phyloP scores from a whole-genome alignment of 176 grass and related monocot genomes.

The Avena eriantha region DNA sequence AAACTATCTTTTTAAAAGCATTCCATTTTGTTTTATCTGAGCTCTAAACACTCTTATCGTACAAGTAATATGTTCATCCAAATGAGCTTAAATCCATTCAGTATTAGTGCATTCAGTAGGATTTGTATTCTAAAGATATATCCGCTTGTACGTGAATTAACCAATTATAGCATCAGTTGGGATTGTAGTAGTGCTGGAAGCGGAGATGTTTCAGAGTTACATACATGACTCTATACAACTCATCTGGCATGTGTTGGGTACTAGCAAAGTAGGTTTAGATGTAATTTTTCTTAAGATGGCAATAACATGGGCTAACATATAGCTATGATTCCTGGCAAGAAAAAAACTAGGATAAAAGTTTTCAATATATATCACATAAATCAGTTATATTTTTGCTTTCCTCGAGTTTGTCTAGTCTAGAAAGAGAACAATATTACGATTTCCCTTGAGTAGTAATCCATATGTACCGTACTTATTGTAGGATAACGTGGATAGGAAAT shows the following conservation, averaged over 20 bases:
- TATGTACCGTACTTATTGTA: too few species aligned
- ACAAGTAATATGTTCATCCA: too few species aligned
- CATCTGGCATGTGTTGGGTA: not conserved
- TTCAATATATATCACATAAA: too few species aligned
- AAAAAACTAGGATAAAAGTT: too few species aligned
- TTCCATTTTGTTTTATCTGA: constrained; percentile 13
- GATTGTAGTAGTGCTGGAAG: not conserved
- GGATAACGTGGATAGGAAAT: too few species aligned
- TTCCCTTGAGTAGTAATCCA: too few species aligned
- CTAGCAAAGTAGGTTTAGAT: not conserved
- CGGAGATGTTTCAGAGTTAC: constrained; percentile 3
- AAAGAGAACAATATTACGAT: too few species aligned
- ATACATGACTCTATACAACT: not conserved
- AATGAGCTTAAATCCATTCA: too few species aligned
- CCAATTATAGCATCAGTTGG: not conserved
- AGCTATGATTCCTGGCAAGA: not conserved
- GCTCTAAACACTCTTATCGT: not conserved
- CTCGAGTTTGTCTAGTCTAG: too few species aligned
- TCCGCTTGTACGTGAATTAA: not conserved
- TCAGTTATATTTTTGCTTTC: too few species aligned
- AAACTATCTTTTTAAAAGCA: not conserved
- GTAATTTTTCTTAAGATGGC: not conserved
- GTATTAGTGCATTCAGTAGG: not conserved
- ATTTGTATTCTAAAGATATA: not conserved
- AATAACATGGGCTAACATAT: not conserved